Base-by-base conservation (phyloP, 164 flowering plant species). In the Santalum album region DNA sequence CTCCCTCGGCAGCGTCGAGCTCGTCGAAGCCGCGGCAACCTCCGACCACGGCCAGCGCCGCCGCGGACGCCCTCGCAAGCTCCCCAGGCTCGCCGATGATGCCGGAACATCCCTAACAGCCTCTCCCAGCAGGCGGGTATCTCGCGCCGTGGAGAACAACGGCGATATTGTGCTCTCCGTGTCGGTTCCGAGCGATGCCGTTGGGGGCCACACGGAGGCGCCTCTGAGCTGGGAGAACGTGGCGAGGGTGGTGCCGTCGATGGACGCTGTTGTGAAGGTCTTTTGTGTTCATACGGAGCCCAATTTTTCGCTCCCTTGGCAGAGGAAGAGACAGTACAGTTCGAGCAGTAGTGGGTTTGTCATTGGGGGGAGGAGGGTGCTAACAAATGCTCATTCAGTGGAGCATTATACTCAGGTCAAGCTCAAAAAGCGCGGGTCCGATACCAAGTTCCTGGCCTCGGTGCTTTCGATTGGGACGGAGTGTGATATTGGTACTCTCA, bases 221-320 rank as follows among this genome's bases (percentile, higher is more conserved):
- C 62, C 47, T 9, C 18, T 15, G 50, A 40, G 58, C 1, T 35
- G 66, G 67, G 78, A 60, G 46, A 49, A 27, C 29, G 72, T 62
- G 42, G 68, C 64, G 18, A 78, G 81, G 65, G 88, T 69, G 20
- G 71, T 80, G 43, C 95, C 92, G 25, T 75, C 84, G 6, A 94
- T 94, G 99, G 96, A 89, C 52, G 83, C 99, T 9, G 95, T 94
- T 38, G 97, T 94, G 65, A 94, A 94, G 87, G 97, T 94, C 60
- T 94, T 94, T 49, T 94, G 99, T 47, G 88, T 82, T 6, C 99
- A 94, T 38, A 85, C 97, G 1, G 92, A 85, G 69, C 99, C 99
- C 12, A 94, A 94, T 68, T 94, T 87, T 69, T 94, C 99, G 55
- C 66, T 94, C 42, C 99, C 97, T 26, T 94, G 99, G 99, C 99